phyloP scores from a whole-genome alignment of 108 stramenopile genomes.

The Fragilaria crotonensis region DNA sequence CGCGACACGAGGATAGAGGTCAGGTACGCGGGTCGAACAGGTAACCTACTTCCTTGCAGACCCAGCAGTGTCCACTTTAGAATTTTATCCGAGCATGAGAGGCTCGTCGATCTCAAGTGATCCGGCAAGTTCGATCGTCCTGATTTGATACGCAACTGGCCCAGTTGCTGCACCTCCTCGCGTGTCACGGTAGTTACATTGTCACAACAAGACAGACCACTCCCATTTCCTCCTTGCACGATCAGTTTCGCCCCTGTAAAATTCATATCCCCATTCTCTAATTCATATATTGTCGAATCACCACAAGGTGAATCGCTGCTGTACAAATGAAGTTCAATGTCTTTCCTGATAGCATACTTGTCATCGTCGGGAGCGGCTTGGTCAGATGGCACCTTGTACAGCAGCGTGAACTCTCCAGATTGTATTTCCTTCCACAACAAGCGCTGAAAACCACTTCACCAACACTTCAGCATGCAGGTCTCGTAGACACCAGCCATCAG shows the following conservation, averaged over 20 bases:
- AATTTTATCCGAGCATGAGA: slow-evolving; percentile 91
- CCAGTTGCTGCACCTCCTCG: slow-evolving; percentile 58
- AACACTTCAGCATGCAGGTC: slow-evolving; percentile 92
- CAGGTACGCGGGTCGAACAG: slow-evolving; percentile 49
- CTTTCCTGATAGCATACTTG: slow-evolving; percentile 32
- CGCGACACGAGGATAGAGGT: slow-evolving; percentile 55
- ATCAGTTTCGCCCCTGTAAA: slow-evolving; percentile 90
- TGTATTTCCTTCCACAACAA: slow-evolving; percentile 70
- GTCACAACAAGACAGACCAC: neutral
- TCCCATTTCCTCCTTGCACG: slow-evolving; percentile 5
- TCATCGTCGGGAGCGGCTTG: neutral
- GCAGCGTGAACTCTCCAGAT: slow-evolving; percentile 5
- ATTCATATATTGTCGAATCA: slow-evolving; percentile 84
- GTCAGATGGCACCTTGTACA: neutral
- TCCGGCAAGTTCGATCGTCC: slow-evolving; percentile 81
- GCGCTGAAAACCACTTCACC: slow-evolving; percentile 65
- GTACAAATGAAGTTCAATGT: slow-evolving; percentile 78
- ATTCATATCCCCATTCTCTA: slow-evolving; percentile 27
- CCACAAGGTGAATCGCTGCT: slow-evolving; percentile 92
- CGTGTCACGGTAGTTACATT: slow-evolving; percentile 31
- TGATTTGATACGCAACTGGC: slow-evolving; percentile 79
- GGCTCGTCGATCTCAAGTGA: slow-evolving; percentile 61
- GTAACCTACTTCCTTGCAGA: slow-evolving; percentile 56
- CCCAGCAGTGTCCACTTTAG: slow-evolving; percentile 79
- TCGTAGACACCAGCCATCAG: slow-evolving; percentile 59